Base-by-base conservation (phyloP, 768 basidiomycete species). In the Tricholoma sp. region DNA sequence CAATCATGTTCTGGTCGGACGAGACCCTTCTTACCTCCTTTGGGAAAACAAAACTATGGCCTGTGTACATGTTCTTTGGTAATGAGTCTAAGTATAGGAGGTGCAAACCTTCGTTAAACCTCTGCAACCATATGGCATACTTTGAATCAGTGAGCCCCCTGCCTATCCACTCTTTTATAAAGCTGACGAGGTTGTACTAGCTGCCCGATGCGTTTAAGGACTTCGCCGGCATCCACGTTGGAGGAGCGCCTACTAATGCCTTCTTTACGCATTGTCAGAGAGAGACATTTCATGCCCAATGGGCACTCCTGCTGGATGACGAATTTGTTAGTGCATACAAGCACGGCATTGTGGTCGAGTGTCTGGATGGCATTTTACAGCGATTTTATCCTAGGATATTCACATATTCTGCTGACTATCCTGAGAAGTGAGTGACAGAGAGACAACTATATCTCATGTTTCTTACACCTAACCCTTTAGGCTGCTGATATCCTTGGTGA, bases 31-130 rank as follows among this genome's bases (percentile, higher is more conserved):
- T 70, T n/a, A 56, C 70, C 4, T 55, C 53, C 10, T 70, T 71
- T 50, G 70, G 69, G 2, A 67, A 55, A n/a, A 61, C 68, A 1
- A 59, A 59, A 6, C 57, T 67, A 1, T 76, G 72, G 74, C 75
- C 73, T 1, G 29, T 71, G 0, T 76, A 76, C 42, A 39, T 70
- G 8, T 66, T 51, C 17, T 68, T 74, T 53, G 73, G 73, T 0
- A 68, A 66, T 51, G 58, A 66, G 9, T 73, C 74, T 0, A 77
- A 76, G 54, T 74, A 73, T 53, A 50, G 54, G 0, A 59, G 65
- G 0, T 53, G 55, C 3, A 63, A 64, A 9, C 72, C 71, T 0
- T 53, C 48, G n/a, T 15, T 60, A 42, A 9, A 57, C 51, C 28
- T 58, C 59, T 18, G 62, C 50, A 47, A 71, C 34, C 71, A 71